A percentile compares a stretch with the other conserved stretches of the same genome.
These are phyloP conservation scores for Ophiocordyceps camponoti-leonardi DNA, from an alignment of 2,329 filamentous ascomycete genomes.

Conservation along the genomic window DNA sequence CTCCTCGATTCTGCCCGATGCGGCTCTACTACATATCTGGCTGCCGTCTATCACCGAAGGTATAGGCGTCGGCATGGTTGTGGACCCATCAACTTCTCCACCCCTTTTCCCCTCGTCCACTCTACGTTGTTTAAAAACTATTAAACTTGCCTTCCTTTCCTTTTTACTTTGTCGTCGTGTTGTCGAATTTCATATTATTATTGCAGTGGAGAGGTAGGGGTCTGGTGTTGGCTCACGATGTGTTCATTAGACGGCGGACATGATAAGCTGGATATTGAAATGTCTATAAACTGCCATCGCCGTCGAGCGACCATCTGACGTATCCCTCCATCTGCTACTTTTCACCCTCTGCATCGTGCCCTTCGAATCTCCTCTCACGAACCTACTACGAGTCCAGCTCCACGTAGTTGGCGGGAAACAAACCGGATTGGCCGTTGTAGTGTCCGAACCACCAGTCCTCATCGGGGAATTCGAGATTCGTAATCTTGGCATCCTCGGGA, in stretches of 20 bases:
- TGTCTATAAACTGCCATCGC: not conserved
- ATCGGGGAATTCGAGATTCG: slow-evolving; percentile 80
- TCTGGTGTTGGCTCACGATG: not conserved
- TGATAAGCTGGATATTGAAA: not conserved
- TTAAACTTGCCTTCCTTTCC: not conserved
- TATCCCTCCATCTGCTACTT: not conserved
- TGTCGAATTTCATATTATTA: not conserved
- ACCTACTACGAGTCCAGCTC: slow-evolving; percentile 29
- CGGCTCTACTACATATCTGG: not conserved
- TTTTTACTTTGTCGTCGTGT: not conserved
- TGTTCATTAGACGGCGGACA: not conserved
- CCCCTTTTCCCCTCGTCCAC: not conserved
- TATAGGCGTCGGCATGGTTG: not conserved
- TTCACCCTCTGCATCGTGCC: not conserved
- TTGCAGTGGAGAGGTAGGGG: not conserved
- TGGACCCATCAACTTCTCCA: not conserved
- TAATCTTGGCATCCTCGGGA: slow-evolving; percentile 73
- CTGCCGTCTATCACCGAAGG: not conserved
- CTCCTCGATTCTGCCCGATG: not conserved
- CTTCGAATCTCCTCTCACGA: not conserved
- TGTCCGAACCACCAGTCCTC: slow-evolving; percentile 98
- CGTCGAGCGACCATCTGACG: not conserved
- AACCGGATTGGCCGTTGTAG: slow-evolving; percentile 59
- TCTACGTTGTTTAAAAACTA: not conserved
- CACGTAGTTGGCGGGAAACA: slow-evolving; percentile 69